Conservation (phyloP, 2,329 filamentous ascomycete species). For the Ampelomyces quisqualis region DNA sequence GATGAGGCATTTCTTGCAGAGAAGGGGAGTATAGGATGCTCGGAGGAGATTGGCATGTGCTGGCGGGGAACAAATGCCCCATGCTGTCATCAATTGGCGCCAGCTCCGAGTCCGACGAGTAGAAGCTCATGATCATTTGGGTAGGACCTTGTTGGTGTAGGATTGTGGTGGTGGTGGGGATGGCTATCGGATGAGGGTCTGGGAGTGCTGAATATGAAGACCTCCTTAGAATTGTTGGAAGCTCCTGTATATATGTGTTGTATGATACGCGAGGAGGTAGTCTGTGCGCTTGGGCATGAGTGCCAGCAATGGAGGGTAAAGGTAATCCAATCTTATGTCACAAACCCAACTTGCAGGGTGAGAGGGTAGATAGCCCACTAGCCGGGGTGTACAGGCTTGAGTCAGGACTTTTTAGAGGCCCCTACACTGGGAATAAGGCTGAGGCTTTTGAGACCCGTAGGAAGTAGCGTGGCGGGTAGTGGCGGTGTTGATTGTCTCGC, state of each 20-base stretch:
- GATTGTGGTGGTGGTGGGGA: slow-evolving; percentile 3
- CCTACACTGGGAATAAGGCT: slow-evolving; percentile 41
- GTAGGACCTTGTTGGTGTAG: not conserved
- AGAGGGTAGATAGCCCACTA: slow-evolving; percentile 35
- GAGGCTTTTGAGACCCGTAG: slow-evolving; percentile 30
- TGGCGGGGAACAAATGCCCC: slow-evolving; percentile 40
- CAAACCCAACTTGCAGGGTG: slow-evolving; percentile 29
- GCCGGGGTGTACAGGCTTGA: slow-evolving; percentile 37
- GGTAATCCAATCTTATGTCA: slow-evolving; percentile 34
- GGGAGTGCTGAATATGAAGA: slow-evolving; percentile 11
- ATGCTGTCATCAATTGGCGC: slow-evolving; percentile 35
- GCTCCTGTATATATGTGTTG: slow-evolving; percentile 26
- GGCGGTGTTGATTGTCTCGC: slow-evolving; percentile 42
- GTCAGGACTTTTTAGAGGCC: slow-evolving; percentile 29
- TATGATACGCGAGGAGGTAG: slow-evolving; percentile 33
- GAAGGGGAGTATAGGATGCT: slow-evolving; percentile 43
- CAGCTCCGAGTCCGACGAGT: slow-evolving; percentile 42
- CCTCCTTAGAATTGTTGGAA: slow-evolving; percentile 17
- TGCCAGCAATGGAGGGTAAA: slow-evolving; percentile 28
- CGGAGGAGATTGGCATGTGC: slow-evolving; percentile 41
- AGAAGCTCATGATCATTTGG: slow-evolving; percentile 37
- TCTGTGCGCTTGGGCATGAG: slow-evolving; percentile 33
- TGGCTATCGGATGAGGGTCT: slow-evolving; percentile 2
- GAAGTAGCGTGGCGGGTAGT: slow-evolving; percentile 38
- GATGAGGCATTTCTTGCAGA: slow-evolving; percentile 35